Evolutionary conservation across 768 basidiomycete species (phyloP), one percentile per base, ranked within the genome.

Genomic region (Russula emetica): DNA sequence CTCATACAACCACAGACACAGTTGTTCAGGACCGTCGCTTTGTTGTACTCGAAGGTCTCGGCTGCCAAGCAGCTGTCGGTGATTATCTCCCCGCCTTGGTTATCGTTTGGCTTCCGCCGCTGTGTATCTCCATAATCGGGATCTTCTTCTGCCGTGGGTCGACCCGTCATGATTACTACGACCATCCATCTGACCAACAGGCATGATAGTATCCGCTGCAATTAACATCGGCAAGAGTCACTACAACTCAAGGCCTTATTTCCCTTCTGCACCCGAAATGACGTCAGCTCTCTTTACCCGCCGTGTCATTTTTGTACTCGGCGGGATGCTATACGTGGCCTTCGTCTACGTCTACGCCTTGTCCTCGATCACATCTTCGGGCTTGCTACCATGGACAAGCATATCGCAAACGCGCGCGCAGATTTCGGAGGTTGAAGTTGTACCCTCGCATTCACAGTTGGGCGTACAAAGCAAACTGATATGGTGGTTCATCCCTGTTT

Each of bases 401-500:
- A 16, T 69, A 38, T 58, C 68, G 11, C 55, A 63, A 55, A 51
- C 58, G 22, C 66, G 62, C 45, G 52, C 66, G 30, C 44, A 61
- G 32, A 26, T 67, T 58, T 50, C 47, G 34, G 38, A 47, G 14
- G 40, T 69, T 42, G 66, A 60, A 28, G 28, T 62, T 34, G 38
- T 64, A 9, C 28, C 58, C 8, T 45, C 58, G 7, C 38, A 52
- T 13, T 57, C 62, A 18, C 53, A 34, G 11, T 42, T 51, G n/a
- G 36, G 42, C 24, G 3, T 64, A 34, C 58, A 52, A 34, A 61
- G 53, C 22, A 40, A 69, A 54, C 60, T 69, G 20, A 50, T 67
- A 20, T 69, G 68, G 68, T 69, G 68, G 68, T 63, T 67, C 26
- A 64, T 67, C 28, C 68, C 68, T 3, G 18, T 64, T 13, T 69